Evolutionary conservation across 2,329 filamentous ascomycete species (phyloP).

Genomic region (Rachicladosporium sp.): DNA sequence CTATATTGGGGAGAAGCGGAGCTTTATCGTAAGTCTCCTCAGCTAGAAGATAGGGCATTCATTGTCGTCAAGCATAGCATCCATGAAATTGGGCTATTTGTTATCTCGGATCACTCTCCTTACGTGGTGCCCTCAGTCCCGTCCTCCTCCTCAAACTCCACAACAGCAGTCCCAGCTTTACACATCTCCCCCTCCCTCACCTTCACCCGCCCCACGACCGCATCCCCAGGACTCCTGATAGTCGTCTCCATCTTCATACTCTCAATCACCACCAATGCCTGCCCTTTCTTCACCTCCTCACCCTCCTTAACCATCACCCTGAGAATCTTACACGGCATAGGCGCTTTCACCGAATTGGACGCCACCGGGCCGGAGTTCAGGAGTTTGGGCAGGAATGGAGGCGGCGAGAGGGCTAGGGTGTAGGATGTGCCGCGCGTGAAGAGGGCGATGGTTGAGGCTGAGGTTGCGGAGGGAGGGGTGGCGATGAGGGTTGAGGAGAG

Average conservation of each 20-base stretch:
- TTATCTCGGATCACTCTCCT: too few species aligned
- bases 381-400: conserved; percentile 77
- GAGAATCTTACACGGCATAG: conserved; percentile 95
- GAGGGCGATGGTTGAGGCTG: conserved; percentile 49
- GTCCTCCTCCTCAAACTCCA: conserved; percentile 29
- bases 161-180: conserved; percentile 36
- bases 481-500: conserved; percentile 66
- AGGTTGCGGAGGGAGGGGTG: conserved; percentile 44
- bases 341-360: conserved; percentile 67
- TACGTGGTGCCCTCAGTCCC: too few species aligned
- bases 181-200: conserved; percentile 34
- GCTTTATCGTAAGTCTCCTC: too few species aligned
- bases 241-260: conserved; percentile 48
- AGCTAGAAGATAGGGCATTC: too few species aligned
- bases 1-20: too few species aligned
- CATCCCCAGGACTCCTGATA: conserved; percentile 38
- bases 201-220: conserved; percentile 35
- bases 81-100: too few species aligned
- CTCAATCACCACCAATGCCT: conserved; percentile 63
- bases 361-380: conserved; percentile 68
- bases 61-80: too few species aligned
- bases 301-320: conserved; percentile 79
- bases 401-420: conserved; percentile 43
- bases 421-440: conserved; percentile 59
- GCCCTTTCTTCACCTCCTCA: conserved; percentile 69